Evolutionary conservation across 768 basidiomycete species (phyloP).

Genomic region (Floccularia luteovirens): DNA sequence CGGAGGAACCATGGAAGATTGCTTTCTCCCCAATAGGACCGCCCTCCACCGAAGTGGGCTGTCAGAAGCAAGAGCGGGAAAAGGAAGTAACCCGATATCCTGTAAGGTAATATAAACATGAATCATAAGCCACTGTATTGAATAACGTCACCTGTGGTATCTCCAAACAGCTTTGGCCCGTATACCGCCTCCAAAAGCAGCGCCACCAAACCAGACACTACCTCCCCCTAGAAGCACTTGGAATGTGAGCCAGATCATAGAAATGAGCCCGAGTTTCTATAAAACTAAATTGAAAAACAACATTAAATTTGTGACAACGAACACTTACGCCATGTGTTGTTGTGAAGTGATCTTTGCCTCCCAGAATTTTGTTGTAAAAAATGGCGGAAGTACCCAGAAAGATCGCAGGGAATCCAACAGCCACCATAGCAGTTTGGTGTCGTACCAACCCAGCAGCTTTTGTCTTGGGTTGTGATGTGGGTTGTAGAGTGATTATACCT

Average conservation of each 20-base stretch:
- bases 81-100: slow-evolving; percentile 69
- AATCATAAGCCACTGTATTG: neutral
- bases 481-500: slow-evolving; percentile 75
- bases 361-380: slow-evolving; percentile 48
- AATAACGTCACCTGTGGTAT: slow-evolving; percentile 55
- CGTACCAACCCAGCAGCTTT: slow-evolving; percentile 61
- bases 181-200: slow-evolving; percentile 59
- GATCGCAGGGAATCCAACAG: slow-evolving; percentile 49
- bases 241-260: slow-evolving; percentile 51
- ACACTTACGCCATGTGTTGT: slow-evolving; percentile 69
- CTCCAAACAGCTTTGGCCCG: slow-evolving; percentile 78
- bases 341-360: slow-evolving; percentile 48
- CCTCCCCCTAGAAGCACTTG: slow-evolving; percentile 61
- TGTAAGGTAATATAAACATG: slow-evolving; percentile 13
- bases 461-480: slow-evolving; percentile 56
- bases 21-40: slow-evolving; percentile 50
- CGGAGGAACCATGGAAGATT: slow-evolving; percentile 30
- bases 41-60: slow-evolving; percentile 61
- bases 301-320: neutral
- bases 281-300: neutral
- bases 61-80: slow-evolving; percentile 56
- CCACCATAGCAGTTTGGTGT: slow-evolving; percentile 60
- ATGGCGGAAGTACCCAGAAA: slow-evolving; percentile 56
- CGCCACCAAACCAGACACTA: slow-evolving; percentile 73
- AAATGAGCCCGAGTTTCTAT: slow-evolving; percentile 58